Evolutionary conservation across 495 filamentous ascomycete genomes (phyloP).

Genomic region (Corynascus novoguineensis): DNA sequence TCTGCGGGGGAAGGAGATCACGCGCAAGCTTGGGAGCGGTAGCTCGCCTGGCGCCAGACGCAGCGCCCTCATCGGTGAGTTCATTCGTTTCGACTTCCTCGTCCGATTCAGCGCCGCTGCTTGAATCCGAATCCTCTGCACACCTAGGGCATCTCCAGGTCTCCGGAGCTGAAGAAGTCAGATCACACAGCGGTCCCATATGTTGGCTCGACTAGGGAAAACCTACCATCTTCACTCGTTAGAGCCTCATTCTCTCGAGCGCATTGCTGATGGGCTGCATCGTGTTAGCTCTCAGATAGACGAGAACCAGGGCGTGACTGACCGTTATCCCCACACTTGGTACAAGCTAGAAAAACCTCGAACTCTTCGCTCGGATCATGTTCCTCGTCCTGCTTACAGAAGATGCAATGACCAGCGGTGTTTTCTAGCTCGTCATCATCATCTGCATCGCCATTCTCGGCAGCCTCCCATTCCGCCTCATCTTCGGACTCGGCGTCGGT

Average conservation of each 20-base stretch:
- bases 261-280: conserved; percentile 86
- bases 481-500: conserved; percentile 39
- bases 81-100: conserved; percentile 37
- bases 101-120: conserved; percentile 31
- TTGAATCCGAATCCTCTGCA: conserved; percentile 53
- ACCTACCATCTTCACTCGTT: conserved; percentile 36
- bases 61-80: conserved; percentile 29
- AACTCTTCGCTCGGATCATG: conserved; percentile 82
- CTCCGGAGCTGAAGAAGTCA: conserved; percentile 48
- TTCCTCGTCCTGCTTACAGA: conserved; percentile 77
- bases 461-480: conserved; percentile 51
- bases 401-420: conserved; percentile 65
- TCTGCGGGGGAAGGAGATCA: conserved; percentile 70
- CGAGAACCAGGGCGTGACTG: conserved; percentile 35
- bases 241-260: conserved; percentile 74
- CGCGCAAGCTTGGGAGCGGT: conserved; percentile 55
- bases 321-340: conserved; percentile 85
- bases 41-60: conserved; percentile 34
- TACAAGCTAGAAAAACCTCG: conserved; percentile 76
- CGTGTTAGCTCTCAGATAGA: conserved; percentile 36
- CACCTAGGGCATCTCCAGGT: conserved; percentile 80
- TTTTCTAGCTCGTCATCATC: conserved; percentile 55
- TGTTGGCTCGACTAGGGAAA: background rate
- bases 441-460: conserved; percentile 64
- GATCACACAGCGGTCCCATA: conserved; percentile 9